A percentile compares a stretch with the other conserved stretches of the same genome.
These are phyloP conservation scores for Penicillium concentricum DNA, from an alignment of 2,329 filamentous ascomycete genomes.

Conservation along the genomic window DNA sequence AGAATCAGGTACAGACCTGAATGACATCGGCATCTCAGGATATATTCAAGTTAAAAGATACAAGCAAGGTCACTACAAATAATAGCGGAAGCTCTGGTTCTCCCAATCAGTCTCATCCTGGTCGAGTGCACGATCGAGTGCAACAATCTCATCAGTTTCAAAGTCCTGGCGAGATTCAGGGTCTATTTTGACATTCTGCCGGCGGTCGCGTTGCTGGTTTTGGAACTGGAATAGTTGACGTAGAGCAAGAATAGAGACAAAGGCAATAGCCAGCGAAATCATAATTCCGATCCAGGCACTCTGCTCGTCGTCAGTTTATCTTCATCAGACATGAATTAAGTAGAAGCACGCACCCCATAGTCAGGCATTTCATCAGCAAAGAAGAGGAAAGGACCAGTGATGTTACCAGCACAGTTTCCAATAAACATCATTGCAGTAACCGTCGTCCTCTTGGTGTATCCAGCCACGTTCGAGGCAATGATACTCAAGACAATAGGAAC, in stretches of 20 bases:
- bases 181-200: neutral
- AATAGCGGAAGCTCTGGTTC: neutral
- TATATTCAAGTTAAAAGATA: neutral
- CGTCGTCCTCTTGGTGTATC: conserved; percentile 49
- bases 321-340: neutral
- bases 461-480: conserved; percentile 45
- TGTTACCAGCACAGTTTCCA: conserved; percentile 41
- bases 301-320: neutral
- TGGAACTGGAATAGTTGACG: neutral
- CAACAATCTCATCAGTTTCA: neutral
- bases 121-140: neutral
- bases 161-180: neutral
- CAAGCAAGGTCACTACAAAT: neutral
- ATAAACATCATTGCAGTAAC: conserved; percentile 44
- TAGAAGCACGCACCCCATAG: neutral
- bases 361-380: conserved; percentile 10
- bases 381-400: conserved; percentile 44
- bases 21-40: neutral
- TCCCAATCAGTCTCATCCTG: neutral
- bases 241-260: neutral
- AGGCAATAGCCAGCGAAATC: neutral
- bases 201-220: neutral
- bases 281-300: neutral
- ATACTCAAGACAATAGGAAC: conserved; percentile 36
- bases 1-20: neutral